phyloP scores from a whole-genome alignment of 345 rosid species.

The Raphanus sativus region DNA sequence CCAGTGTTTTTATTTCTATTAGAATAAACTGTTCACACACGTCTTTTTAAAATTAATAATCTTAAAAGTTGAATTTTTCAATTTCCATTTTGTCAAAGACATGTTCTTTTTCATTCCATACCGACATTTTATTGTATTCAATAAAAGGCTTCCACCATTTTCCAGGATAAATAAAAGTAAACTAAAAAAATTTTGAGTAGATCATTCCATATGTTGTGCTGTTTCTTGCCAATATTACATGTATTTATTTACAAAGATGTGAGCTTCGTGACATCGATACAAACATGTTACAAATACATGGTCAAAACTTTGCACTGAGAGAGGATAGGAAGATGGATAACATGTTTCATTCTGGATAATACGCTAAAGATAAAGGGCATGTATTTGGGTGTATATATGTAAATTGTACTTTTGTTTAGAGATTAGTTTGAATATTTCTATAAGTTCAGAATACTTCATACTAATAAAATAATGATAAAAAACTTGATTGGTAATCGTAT shows the following conservation, averaged over 20 bases:
- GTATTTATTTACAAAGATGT: neutral
- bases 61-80: neutral
- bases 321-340: neutral
- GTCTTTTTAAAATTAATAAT: neutral
- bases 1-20: neutral
- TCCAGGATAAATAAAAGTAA: too few relatives aligned
- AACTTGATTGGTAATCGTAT: too few relatives aligned
- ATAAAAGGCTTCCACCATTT: neutral
- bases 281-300: neutral
- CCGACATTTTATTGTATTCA: neutral
- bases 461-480: too few relatives aligned
- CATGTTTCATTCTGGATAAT: conserved; percentile 1
- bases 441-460: too few relatives aligned
- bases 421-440: too few relatives aligned
- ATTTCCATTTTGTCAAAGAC: neutral
- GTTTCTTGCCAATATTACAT: neutral
- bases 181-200: too few relatives aligned
- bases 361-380: neutral
- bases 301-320: neutral
- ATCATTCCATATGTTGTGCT: too few relatives aligned
- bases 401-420: too few relatives aligned
- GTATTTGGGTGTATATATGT: too few relatives aligned
- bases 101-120: neutral
- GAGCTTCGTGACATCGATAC: neutral
- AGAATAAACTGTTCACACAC: too few relatives aligned